phyloP scores from a whole-genome alignment of 768 basidiomycete species.

The Russula lepida region DNA sequence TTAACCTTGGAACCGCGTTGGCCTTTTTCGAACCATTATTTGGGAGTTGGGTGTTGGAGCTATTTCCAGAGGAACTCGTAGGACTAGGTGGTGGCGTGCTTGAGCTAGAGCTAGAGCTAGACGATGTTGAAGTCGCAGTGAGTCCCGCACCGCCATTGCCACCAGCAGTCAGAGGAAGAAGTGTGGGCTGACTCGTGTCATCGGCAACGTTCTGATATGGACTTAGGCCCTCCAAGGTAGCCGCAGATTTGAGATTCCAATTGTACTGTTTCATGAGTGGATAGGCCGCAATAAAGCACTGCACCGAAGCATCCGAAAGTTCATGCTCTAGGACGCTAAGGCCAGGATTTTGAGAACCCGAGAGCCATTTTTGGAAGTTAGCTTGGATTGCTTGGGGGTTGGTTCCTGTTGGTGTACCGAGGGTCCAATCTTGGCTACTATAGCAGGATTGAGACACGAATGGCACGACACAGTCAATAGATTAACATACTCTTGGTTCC shows the following conservation, averaged over 20 bases:
- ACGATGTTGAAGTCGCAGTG: background rate
- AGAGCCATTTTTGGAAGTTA: conserved; percentile 48
- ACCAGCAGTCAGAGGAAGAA: conserved; percentile 1
- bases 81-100: background rate
- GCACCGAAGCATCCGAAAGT: conserved; percentile 47
- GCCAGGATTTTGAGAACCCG: conserved; percentile 65
- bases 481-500: conserved; percentile 74
- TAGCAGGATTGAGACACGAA: background rate
- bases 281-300: conserved; percentile 58
- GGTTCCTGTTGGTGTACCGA: conserved; percentile 36
- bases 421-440: conserved; percentile 73
- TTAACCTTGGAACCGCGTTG: background rate
- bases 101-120: background rate
- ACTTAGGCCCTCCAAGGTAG: conserved; percentile 25
- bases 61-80: background rate
- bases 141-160: conserved; percentile 11
- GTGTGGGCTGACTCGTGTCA: background rate
- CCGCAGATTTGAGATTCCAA: conserved; percentile 61
- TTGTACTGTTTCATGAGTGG: conserved; percentile 55
- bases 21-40: background rate
- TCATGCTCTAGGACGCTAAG: conserved; percentile 85
- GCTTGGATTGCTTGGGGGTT: conserved; percentile 40
- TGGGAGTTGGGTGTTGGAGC: background rate
- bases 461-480: background rate
- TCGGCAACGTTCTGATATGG: conserved; percentile 12